Percentiles rank a stretch among this genome's conserved stretches.
These are phyloP conservation scores for Extremus antarcticus DNA, from an alignment of 495 filamentous ascomycete species.

Conservation along the genomic window DNA sequence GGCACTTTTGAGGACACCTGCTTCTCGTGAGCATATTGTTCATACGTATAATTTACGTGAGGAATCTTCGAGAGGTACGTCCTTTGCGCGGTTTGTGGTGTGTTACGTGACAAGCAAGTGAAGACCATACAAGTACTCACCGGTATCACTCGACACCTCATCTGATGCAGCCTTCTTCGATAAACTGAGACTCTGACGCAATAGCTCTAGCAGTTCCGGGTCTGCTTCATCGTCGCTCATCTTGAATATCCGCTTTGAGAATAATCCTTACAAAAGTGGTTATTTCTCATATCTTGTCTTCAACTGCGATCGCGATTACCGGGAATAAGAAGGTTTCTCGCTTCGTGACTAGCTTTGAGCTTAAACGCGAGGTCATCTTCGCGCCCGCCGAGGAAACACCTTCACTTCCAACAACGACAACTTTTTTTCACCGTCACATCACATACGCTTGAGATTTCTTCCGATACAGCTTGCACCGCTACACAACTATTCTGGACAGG, in stretches of 20 bases:
- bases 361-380: too few species aligned
- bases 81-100: too few species aligned
- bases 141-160: slow-evolving; percentile 13
- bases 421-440: background rate
- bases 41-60: background rate
- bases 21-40: slow-evolving; percentile 36
- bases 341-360: background rate
- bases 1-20: slow-evolving; percentile 69
- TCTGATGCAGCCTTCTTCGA: background rate
- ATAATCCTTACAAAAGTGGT: too few species aligned
- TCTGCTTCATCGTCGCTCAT: slow-evolving; percentile 71
- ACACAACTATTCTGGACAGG: too few species aligned
- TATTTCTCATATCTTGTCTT: too few species aligned
- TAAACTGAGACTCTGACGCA: slow-evolving; percentile 66
- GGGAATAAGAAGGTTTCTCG: background rate
- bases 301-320: background rate
- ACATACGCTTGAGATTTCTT: background rate
- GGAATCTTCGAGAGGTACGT: background rate
- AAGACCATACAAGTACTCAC: too few species aligned
- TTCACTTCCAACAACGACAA: background rate
- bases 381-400: too few species aligned
- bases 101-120: too few species aligned
- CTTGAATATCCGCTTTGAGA: background rate
- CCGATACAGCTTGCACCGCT: too few species aligned
- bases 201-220: slow-evolving; percentile 72